Evolutionary conservation across 1,284 basidiomycete genomes (phyloP), one percentile per base, ranked within the genome.

Genomic region (Trichosporon sp.): DNA sequence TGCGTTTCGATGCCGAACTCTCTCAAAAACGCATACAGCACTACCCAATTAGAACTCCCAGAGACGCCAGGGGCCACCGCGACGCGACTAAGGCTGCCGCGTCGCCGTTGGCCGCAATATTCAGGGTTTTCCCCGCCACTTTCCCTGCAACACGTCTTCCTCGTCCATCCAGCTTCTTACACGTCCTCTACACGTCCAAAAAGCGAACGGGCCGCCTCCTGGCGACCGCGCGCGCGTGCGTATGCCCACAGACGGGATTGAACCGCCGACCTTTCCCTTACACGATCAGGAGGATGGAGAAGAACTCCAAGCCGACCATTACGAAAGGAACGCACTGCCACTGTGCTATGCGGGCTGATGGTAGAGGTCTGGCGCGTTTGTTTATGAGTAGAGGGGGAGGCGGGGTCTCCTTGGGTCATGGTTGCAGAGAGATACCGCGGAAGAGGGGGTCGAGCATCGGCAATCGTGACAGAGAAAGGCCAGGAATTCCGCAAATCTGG

Each of bases 271-370:
- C 46, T 52, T 52, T 52, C 46, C 46, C 29, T 49, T 6, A 16
- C 16, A 3, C 23, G 23, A 23, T 25, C 10, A 23, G 23, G 16
- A 23, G 13, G 25, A 6, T 14, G 3, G 16, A 14, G 19, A 21
- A 9, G 9, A 46, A 19, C 10, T 25, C 3, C 23, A 25, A 10
- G 44, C 14, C 33, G n/a, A 9, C 25, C 6, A 25, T 19, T 52
- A 52, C 46, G 46, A 52, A 25, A 52, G 46, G 46, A 52, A 52
- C 46, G 46, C 46, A 52, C 46, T 52, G 46, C 46, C 46, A 52
- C 46, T 52, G 46, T 52, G 46, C 46, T 52, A 52, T 52, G 27
- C 46, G 27, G 46, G 46, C 46, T n/a, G 40, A 44, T 44, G 40
- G n/a, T 40, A 9, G 11, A 6, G 37, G 5, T n/a, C 16, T 40